phyloP scores from a whole-genome alignment of 805 yeast species.

The Torulaspora indica region DNA sequence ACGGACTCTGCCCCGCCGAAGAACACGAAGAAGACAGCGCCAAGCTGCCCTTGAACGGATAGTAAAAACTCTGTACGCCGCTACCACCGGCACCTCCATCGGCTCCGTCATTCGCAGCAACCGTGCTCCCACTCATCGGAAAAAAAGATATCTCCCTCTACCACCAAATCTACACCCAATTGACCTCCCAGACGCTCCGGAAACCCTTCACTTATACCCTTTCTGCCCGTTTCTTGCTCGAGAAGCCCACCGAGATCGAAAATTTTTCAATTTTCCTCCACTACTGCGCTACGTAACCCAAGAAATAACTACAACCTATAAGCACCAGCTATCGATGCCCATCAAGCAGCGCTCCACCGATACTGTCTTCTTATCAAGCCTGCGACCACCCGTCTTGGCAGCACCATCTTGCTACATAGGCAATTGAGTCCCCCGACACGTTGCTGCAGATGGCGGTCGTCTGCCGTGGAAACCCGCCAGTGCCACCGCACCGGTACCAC shows the following conservation, averaged over 20 bases:
- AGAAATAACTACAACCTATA: no score
- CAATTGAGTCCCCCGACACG: no score
- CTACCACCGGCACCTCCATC: background rate
- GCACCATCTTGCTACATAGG: no score
- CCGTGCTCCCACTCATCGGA: background rate
- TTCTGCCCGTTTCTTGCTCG: background rate
- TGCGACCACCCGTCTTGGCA: no score
- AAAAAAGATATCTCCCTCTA: background rate
- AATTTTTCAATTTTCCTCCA: slow-evolving; percentile 4
- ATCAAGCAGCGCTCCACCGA: background rate
- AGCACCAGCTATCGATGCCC: no score
- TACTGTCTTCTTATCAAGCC: no score
- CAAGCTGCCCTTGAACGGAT: slow-evolving; percentile 5
- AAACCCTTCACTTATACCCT: background rate
- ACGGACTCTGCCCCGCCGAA: background rate
- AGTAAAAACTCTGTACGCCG: background rate
- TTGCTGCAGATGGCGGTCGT: no score
- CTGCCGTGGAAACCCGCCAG: no score
- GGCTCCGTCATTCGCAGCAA: background rate
- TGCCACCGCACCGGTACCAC: no score
- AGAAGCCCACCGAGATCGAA: slow-evolving; percentile 1
- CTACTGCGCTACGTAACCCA: background rate
- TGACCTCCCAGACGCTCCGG: background rate
- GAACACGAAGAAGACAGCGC: slow-evolving; percentile 6
- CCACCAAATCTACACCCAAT: background rate